Evolutionary conservation across 371 early-diverging fungal genomes (phyloP), one percentile per base, ranked within the genome.

Genomic region (Mucor piriformis): DNA sequence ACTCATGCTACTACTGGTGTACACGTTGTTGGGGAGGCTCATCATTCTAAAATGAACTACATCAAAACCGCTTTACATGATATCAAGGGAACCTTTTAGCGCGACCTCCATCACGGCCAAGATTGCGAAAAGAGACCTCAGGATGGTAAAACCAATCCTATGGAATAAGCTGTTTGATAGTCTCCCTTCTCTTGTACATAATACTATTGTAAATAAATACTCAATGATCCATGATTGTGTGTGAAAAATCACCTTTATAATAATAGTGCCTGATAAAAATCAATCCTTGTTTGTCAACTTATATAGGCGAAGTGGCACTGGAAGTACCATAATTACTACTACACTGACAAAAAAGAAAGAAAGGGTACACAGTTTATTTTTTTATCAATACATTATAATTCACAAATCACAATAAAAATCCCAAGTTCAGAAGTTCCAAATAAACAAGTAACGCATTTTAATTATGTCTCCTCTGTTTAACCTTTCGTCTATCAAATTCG

Each of bases 401-500:
- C n/a, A n/a, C n/a, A n/a, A n/a, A n/a, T n/a, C n/a, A n/a, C n/a
- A n/a, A n/a, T n/a, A n/a, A n/a, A n/a, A n/a, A n/a, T n/a, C n/a
- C n/a, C n/a, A n/a, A n/a, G n/a, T n/a, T n/a, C n/a, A n/a, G n/a
- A n/a, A n/a, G n/a, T n/a, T n/a, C n/a, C n/a, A n/a, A n/a, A n/a
- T n/a, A n/a, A n/a, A n/a, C n/a, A n/a, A n/a, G n/a, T n/a, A n/a
- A n/a, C n/a, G n/a, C n/a, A n/a, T n/a, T n/a, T n/a, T 51, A 59
- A 34, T 51, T 51, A 50, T 33, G 52, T 32, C 40, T 49, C 23
- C 55, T 32, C 23, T 32, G 57, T 24, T 67, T 68, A 16, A 43
- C 52, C 47, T 66, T 70, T 51, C 70, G 53, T 48, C 70, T 48
- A 46, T 70, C 67, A 49, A 63, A 70, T 63, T 87, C 88, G 63